Percentiles rank a stretch among this genome's conserved stretches.
phyloP scores from a whole-genome alignment of 257 asterid genomes.

The Fraxinus quadrangulata region DNA sequence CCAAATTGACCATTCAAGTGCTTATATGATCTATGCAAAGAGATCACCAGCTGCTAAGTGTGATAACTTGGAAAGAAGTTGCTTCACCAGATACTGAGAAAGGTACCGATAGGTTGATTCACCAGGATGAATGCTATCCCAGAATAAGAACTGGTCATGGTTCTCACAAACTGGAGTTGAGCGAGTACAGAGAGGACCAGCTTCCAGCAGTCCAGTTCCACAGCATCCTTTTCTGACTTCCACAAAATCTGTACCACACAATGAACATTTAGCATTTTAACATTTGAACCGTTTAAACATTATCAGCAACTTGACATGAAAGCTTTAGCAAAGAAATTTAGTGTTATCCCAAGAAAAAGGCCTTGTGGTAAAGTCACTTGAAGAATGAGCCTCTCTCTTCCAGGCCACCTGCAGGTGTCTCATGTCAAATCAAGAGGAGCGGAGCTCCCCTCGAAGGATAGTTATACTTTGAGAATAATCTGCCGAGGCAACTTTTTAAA shows the following conservation, averaged over 20 bases:
- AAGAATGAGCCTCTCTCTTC: neutral
- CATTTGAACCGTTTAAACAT: neutral
- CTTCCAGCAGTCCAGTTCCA: constrained; percentile 60
- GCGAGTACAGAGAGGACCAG: constrained; percentile 61
- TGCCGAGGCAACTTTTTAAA: neutral
- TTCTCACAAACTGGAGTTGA: constrained; percentile 44
- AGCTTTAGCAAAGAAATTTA: neutral
- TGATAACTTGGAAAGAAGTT: constrained; percentile 31
- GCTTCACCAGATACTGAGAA: constrained; percentile 26
- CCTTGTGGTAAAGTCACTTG: neutral
- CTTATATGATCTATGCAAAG: neutral
- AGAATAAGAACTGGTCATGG: constrained; percentile 47
- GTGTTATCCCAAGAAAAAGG: neutral
- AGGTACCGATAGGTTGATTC: constrained; percentile 48
- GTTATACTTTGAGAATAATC: neutral
- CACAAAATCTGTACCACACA: constrained; percentile 38
- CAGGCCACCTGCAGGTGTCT: neutral
- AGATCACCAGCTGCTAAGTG: constrained; percentile 1
- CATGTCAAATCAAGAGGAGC: neutral
- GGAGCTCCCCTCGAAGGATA: neutral
- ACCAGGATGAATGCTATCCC: constrained; percentile 74
- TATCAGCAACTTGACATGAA: neutral
- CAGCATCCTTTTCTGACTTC: constrained; percentile 73
- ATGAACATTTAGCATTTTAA: neutral
- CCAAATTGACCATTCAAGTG: neutral